Base-by-base conservation (phyloP, 129 eudicot genomes). In the Flaveria trinervia region DNA sequence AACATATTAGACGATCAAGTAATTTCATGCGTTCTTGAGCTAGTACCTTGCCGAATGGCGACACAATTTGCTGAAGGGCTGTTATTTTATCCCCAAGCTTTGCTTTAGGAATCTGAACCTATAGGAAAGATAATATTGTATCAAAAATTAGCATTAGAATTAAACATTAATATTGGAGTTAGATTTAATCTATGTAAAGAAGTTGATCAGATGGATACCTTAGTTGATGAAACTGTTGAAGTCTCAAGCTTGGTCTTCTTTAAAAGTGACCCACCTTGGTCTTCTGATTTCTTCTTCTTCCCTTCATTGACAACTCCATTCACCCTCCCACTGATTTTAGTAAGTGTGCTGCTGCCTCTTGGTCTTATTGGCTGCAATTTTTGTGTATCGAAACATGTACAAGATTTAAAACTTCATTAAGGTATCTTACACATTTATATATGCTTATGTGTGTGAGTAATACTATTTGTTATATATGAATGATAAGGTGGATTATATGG, bases 41-140 rank as follows among this genome's bases (percentile, higher is more conserved):
- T n/a, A n/a, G 36, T 62, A 84, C 92, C 89, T 88, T 88, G 79
- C 92, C 92, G 16, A 83, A 88, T 9, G 92, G 92, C 51, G 92
- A 88, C 26, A 88, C 92, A 51, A 88, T 88, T 79, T 88, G 92
- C 78, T 88, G 92, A 46, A 88, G 87, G 74, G 85, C 82, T 50
- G 89, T 80, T 69, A 88, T 88, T 80, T 88, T 88, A 49, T 85
- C 92, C 48, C 81, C 87, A 9, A 88, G 85, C 82, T 88, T 88
- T 44, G 86, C 82, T 76, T 88, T 88, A 39, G 89, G 85, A 77
- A 85, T 64, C 75, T 85, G 92, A 50, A 61, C 72, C 92, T 84
- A 15, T 46, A 26, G 3, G 17, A 30, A 65, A 65, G n/a, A n/a
- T n/a, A 9, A 66, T 41, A n/a, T 36, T 41, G 3, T 17, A 39